phyloP scores from a whole-genome alignment of 768 basidiomycete genomes.

The Russula brevipes region DNA sequence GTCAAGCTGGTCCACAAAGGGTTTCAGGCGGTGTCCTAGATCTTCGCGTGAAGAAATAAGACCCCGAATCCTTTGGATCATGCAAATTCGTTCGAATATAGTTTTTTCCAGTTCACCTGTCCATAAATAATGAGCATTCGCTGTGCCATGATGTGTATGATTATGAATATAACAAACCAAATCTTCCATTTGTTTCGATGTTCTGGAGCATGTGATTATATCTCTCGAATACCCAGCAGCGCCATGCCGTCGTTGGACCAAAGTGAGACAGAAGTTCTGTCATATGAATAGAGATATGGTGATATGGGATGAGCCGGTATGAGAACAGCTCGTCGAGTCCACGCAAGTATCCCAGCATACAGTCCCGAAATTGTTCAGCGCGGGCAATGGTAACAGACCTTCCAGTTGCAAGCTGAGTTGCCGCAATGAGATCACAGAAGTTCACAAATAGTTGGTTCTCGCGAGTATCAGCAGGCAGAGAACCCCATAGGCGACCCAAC shows the following conservation, averaged over 20 bases:
- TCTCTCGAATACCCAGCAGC: slow-evolving; percentile 36
- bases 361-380: too few species aligned
- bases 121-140: too few species aligned
- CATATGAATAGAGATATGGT: slow-evolving; percentile 34
- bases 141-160: too few species aligned
- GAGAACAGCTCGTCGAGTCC: slow-evolving; percentile 33
- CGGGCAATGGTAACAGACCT: too few species aligned
- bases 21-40: neutral
- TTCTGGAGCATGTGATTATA: slow-evolving; percentile 34
- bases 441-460: too few species aligned
- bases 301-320: slow-evolving; percentile 34
- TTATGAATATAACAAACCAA: neutral
- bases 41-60: neutral
- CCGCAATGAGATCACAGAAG: too few species aligned
- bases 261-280: slow-evolving; percentile 30
- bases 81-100: neutral
- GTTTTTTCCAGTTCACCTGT: slow-evolving; percentile 27
- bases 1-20: too few species aligned
- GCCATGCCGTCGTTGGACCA: slow-evolving; percentile 38
- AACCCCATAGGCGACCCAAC: too few species aligned
- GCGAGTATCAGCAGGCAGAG: too few species aligned
- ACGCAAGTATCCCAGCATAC: slow-evolving; percentile 33
- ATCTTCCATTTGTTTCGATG: slow-evolving; percentile 14
- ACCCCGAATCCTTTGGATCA: neutral
- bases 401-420: too few species aligned